Evolutionary conservation across 352 stramenopile genomes (phyloP).

Genomic region (Phytophthora fragariae): DNA sequence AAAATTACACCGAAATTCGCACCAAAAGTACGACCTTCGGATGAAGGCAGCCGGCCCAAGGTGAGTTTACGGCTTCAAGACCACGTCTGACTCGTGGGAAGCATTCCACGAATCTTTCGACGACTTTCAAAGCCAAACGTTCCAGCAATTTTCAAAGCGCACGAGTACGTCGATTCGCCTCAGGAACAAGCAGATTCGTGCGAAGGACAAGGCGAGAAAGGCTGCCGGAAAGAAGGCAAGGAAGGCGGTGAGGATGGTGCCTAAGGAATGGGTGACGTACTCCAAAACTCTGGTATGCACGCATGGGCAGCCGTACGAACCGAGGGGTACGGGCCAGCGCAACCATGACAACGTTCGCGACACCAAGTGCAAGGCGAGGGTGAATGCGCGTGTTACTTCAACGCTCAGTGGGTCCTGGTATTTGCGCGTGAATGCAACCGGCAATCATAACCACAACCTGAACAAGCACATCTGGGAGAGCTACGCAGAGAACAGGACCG

Average conservation of each 20-base stretch:
- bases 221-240: background rate
- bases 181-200: background rate
- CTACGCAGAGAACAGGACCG: background rate
- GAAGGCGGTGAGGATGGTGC: background rate
- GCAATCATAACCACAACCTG: slow-evolving; percentile 8
- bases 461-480: slow-evolving; percentile 8
- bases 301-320: background rate
- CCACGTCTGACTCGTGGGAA: background rate
- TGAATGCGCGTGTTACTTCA: background rate
- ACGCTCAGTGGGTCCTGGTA: background rate
- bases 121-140: background rate
- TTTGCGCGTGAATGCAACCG: background rate
- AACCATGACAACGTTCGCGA: slow-evolving; percentile 4
- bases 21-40: background rate
- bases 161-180: background rate
- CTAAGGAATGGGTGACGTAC: background rate
- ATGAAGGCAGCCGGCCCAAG: background rate
- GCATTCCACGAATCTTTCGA: background rate
- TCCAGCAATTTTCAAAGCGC: background rate
- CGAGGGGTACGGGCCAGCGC: background rate
- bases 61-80: background rate
- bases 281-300: slow-evolving; percentile 10
- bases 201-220: background rate
- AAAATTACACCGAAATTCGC: background rate
- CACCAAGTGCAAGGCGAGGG: background rate